Conservation (phyloP, 2,329 filamentous ascomycete species). For the Fusarium hostae region DNA sequence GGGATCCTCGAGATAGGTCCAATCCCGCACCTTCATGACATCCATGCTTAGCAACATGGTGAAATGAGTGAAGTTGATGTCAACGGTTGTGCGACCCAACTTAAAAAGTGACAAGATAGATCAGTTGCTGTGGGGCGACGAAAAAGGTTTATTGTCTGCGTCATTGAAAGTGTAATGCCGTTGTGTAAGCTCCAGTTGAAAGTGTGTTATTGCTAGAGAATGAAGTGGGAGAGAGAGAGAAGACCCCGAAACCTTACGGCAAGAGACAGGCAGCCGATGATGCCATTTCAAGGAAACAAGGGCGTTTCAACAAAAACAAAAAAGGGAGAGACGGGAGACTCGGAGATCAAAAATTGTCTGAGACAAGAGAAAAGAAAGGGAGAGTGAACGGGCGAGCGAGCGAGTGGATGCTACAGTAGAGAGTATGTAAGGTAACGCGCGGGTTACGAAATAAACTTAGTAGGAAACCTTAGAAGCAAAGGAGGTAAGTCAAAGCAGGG, state of each 20-base stretch:
- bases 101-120: background rate
- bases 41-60: constrained; percentile 45
- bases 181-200: constrained; percentile 8
- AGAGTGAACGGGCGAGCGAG: constrained; percentile 2
- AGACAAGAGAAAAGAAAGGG: constrained; percentile 29
- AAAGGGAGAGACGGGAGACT: constrained; percentile 4
- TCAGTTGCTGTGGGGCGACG: constrained; percentile 4
- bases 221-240: constrained; percentile 5
- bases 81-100: background rate
- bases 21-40: constrained; percentile 53
- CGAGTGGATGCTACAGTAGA: background rate
- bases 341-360: constrained; percentile 3
- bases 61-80: background rate
- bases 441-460: constrained; percentile 19
- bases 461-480: constrained; percentile 13
- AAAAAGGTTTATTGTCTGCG: constrained; percentile 8
- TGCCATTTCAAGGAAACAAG: constrained; percentile 16
- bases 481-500: constrained; percentile 9
- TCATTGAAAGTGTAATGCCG: constrained; percentile 32
- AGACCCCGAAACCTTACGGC: constrained; percentile 18
- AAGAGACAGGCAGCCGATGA: constrained; percentile 13
- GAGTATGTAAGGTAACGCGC: constrained; percentile 8
- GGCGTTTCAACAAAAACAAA: constrained; percentile 9
- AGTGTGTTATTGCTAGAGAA: background rate
- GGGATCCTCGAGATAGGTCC: constrained; percentile 52